Conservation (phyloP, 768 basidiomycete species). For the Auriscalpium microsporum region DNA sequence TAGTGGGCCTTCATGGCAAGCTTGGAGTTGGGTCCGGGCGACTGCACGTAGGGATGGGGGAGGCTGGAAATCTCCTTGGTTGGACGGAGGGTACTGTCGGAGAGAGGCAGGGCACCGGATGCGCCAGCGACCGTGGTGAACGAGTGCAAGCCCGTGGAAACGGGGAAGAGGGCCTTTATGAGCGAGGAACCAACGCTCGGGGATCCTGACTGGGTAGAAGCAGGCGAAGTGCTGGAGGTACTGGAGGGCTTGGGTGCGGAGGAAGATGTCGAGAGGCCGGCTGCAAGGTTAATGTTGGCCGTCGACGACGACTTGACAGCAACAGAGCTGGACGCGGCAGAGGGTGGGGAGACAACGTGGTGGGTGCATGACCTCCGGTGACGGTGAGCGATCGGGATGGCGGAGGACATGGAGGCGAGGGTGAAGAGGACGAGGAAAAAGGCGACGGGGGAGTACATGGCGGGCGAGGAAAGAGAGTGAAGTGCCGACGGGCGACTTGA, state of each 20-base stretch:
- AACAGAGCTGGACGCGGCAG: not conserved
- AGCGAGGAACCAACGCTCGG: not conserved
- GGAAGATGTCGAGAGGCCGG: not conserved
- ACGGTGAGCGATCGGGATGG: not conserved
- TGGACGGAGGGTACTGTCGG: slow-evolving; percentile 20
- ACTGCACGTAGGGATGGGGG: slow-evolving; percentile 18
- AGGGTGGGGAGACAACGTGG: not conserved
- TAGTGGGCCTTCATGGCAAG: slow-evolving; percentile 19
- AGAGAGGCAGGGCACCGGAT: slow-evolving; percentile 16
- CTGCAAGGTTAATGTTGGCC: not conserved
- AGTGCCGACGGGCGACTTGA: no score
- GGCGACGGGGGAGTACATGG: not conserved
- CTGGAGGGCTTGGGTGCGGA: not conserved
- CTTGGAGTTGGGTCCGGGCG: slow-evolving; percentile 18
- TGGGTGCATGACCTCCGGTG: no score
- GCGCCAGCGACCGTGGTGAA: slow-evolving; percentile 21
- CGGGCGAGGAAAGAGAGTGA: not conserved
- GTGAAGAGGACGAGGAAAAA: not conserved
- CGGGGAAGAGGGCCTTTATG: slow-evolving; percentile 18
- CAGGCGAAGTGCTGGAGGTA: not conserved
- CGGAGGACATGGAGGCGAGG: not conserved
- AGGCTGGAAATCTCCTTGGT: slow-evolving; percentile 16
- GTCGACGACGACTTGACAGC: not conserved
- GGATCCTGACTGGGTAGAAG: not conserved
- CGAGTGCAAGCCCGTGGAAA: slow-evolving; percentile 12